These are phyloP conservation scores for Penicillium janthinellum DNA, from an alignment of 2,329 filamentous ascomycete species.

Conservation along the genomic window DNA sequence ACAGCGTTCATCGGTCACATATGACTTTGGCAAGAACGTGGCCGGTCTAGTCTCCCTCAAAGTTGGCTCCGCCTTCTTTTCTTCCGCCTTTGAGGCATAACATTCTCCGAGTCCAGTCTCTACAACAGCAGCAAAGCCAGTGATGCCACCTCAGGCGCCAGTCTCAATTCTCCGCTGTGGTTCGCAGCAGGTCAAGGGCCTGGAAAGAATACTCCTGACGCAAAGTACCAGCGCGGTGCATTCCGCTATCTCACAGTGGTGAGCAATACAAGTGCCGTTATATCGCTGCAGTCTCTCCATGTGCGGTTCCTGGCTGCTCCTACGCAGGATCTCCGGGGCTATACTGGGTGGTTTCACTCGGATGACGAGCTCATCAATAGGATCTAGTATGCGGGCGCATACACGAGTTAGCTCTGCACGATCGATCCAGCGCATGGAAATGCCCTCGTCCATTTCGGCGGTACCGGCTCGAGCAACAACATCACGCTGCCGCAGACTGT, in stretches of 20 bases:
- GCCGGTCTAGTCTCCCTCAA: slow-evolving; percentile 39
- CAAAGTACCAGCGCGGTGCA: slow-evolving; percentile 44
- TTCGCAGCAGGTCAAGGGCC: slow-evolving; percentile 40
- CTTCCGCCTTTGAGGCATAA: slow-evolving; percentile 40
- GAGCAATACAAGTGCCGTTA: slow-evolving; percentile 45
- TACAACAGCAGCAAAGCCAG: slow-evolving; percentile 51
- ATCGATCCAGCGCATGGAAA: slow-evolving; percentile 33
- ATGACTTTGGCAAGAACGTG: slow-evolving; percentile 45
- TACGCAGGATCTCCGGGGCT: slow-evolving; percentile 47
- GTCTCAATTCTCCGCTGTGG: slow-evolving; percentile 53
- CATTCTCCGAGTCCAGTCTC: slow-evolving; percentile 44
- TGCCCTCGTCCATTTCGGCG: slow-evolving; percentile 13
- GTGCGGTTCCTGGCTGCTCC: not conserved
- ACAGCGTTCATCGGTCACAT: slow-evolving; percentile 38
- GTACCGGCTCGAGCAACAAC: slow-evolving; percentile 7
- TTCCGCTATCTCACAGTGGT: slow-evolving; percentile 52
- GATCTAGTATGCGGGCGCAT: slow-evolving; percentile 49
- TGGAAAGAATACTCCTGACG: slow-evolving; percentile 46
- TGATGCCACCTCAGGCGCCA: slow-evolving; percentile 52
- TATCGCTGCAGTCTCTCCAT: not conserved
- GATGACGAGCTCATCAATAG: slow-evolving; percentile 55
- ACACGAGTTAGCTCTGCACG: slow-evolving; percentile 46
- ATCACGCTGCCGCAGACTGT: slow-evolving; percentile 14
- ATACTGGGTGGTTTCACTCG: slow-evolving; percentile 55
- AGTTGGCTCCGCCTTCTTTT: slow-evolving; percentile 25